Evolutionary conservation across 805 yeast genomes (phyloP), one percentile per base, ranked within the genome.

Genomic region (Wickerhamomyces chaumierensis): DNA sequence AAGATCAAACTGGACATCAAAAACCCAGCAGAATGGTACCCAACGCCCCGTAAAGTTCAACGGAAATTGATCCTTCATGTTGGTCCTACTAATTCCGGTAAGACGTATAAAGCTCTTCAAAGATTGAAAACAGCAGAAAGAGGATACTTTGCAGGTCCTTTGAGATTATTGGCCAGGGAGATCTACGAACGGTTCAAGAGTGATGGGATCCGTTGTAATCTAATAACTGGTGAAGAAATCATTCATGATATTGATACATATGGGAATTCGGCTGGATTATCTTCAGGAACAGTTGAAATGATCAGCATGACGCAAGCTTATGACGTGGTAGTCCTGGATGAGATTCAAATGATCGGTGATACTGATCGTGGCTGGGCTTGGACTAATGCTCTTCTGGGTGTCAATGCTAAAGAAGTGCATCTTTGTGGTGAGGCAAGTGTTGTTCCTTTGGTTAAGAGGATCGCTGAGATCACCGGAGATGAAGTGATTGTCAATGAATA

Each of bases 1-100:
- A 39, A 42, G 8, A 34, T 48, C 9, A 55, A 49, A 20, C 52
- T 63, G 7, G 76, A 74, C 47, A 60, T 77, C 18, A 55, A 68
- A 15, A 67, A 75, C 44, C 92, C 92, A 0, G 72, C 72, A 9
- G 77, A 77, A 45, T 82, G 94, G 87, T 92, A 69, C 51, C 95
- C 97, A 0, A 75, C 69, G 34, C 94, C 98, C 1, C 66, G 97
- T 31, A 73, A 76, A 45, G 65, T 86, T 63, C 78, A 75, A 45
- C 66, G 99, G 31, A 78, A 81, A 37, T 68, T 92, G 36, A 70
- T 81, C n/a, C 73, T 92, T 77, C 99, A 92, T 56, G 84, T 92
- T 11, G 99, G 99, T 0, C 98, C 99, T 1, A 92, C 99, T 0
- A 92, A 92, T 56, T 79, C 92, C 47, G 99, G 99, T 12, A 92